Evolutionary conservation across 768 basidiomycete species (phyloP), one percentile per base, ranked within the genome.

Genomic region (Rhizopogon vesiculosus): DNA sequence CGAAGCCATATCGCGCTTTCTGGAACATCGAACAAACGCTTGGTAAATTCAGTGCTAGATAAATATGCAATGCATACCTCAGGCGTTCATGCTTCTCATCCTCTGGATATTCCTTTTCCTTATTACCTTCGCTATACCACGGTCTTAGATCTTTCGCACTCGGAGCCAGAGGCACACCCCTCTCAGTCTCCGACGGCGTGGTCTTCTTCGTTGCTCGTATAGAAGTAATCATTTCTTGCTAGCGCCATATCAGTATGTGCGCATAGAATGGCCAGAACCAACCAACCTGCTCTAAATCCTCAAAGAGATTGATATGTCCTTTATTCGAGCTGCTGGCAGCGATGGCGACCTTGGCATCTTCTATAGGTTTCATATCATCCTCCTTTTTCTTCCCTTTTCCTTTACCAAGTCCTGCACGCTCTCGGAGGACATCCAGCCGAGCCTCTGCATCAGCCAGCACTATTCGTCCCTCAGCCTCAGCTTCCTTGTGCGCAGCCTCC

Each of bases 231-330:
- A 79, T 71, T 4, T 78, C 72, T 58, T 75, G 79, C 78, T 80
- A 66, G 29, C 33, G 16, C 19, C 5, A n/a, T 9, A 42, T 56
- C 42, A 58, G 18, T 28, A 4, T 18, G 29, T 61, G 2, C 55
- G 45, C 43, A 54, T 39, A 55, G 46, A 19, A 54, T 8, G 7
- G 12, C 35, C 48, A 25, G 22, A 43, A 31, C 13, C 18, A 38
- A 59, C 76, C 16, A 52, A 86, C 89, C 60, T 83, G 77, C 63
- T 92, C 91, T n/a, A 92, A 60, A 62, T 91, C 89, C 61, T 88
- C 85, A 60, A 92, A 93, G 51, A 93, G 71, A 65, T 92, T 93
- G 69, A 93, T 90, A 62, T 93, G 91, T 86, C 38, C 74, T 74
- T 1, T 80, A 75, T 16, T 51, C 59, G 10, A 49, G 33, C 35